Base-by-base conservation (phyloP, 148 eudicot species). In the Chenopodium album region DNA sequence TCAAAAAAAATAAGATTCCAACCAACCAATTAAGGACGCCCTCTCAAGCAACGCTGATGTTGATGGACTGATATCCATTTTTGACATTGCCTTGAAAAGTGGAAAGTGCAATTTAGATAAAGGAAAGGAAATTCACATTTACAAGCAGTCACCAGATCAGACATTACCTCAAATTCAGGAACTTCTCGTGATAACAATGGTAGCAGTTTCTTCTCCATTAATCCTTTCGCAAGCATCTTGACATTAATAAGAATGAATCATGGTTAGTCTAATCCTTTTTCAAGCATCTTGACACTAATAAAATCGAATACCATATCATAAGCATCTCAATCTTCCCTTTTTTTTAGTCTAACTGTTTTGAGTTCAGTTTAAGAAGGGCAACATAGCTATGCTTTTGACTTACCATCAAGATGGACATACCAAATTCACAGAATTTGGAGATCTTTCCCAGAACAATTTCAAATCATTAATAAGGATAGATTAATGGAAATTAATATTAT, bases 191-290 rank as follows among this genome's bases (percentile, higher is more conserved):
- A 85, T 76, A 97, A 85, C 82, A 86, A 84, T 28, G 94, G 82
- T 81, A 90, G 91, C 85, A 97, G 76, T 82, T 87, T 86, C 76
- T 94, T 94, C 87, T 97, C 99, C 79, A 94, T 71, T 34, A 94
- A 86, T 90, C 88, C 93, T 89, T 87, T 92, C 8, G 98, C 97
- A 78, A 97, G 95, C 97, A 97, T 97, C 99, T 97, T 69, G 54
- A 76, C 73, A 76, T 74, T 41, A 23, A 79, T 62, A 77, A 76
- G 66, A 77, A 66, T 31, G 76, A 84, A 46, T 74, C 26, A 26
- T 26, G 69, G 79, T 82, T 60, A 84, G 78, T 68, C 67, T 34
- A 94, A 85, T 89, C 88, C 93, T 89, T 87, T 92, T 17, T 97
- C 97, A 78, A 97, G 95, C 97, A 97, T 97, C 99, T 97, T 69